These are phyloP conservation scores for Psilocybe cubensis DNA, from an alignment of 768 basidiomycete species.

Conservation along the genomic window DNA sequence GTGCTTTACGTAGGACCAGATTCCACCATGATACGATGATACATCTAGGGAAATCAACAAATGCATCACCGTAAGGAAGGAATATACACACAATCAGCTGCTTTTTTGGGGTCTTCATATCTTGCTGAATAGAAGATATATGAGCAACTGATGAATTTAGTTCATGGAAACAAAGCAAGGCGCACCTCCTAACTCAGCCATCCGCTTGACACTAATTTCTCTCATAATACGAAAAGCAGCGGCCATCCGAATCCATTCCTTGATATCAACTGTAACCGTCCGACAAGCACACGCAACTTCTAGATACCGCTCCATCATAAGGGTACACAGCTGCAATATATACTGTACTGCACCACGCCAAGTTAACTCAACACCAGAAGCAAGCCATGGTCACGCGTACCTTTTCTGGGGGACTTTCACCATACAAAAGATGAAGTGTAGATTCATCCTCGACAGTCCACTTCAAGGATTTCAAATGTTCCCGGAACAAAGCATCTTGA, in stretches of 20 bases:
- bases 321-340: constrained; percentile 14
- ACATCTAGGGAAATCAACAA: neutral
- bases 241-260: constrained; percentile 10
- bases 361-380: too few species aligned
- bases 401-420: constrained; percentile 11
- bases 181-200: constrained; percentile 12
- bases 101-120: neutral
- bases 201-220: constrained; percentile 1
- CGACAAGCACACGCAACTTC: constrained; percentile 11
- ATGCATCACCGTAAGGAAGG: neutral
- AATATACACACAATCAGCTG: neutral
- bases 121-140: neutral
- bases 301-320: constrained; percentile 20
- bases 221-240: constrained; percentile 3
- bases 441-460: constrained; percentile 17
- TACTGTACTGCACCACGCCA: constrained; percentile 13
- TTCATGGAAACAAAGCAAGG: neutral
- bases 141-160: neutral
- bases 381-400: constrained; percentile 11
- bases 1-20: constrained; percentile 8
- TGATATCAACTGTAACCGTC: constrained; percentile 11
- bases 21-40: constrained; percentile 7
- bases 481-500: constrained; percentile 12
- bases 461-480: constrained; percentile 9
- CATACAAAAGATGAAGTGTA: constrained; percentile 13